These are phyloP conservation scores for Pestalotiopsis sp. DNA, from an alignment of 2,329 filamentous ascomycete species.

Conservation along the genomic window DNA sequence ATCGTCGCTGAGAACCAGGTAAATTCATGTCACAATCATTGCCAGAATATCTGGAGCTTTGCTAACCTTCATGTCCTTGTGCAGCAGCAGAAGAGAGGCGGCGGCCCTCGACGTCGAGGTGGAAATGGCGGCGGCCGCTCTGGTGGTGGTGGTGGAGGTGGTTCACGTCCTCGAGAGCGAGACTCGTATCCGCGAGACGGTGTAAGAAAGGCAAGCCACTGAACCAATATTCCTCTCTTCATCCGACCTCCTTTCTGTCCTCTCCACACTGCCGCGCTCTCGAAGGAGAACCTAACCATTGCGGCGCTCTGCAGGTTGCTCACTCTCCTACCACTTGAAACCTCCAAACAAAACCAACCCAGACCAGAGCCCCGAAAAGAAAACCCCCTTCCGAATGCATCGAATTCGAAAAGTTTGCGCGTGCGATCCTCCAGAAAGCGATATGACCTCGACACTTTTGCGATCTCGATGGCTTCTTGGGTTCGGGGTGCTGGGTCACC, in stretches of 20 bases:
- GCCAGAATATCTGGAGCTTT: too few species aligned
- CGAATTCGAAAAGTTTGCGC: background rate
- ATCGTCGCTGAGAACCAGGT: conserved; percentile 38
- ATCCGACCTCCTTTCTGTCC: background rate
- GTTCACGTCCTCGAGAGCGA: conserved; percentile 39
- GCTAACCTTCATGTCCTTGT: conserved; percentile 15
- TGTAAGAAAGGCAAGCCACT: conserved; percentile 77
- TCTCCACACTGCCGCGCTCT: conserved; percentile 17
- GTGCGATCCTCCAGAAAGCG: background rate
- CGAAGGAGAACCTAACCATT: background rate
- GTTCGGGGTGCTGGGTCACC: conserved; percentile 3
- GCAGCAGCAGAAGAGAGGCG: conserved; percentile 29
- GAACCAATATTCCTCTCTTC: conserved; percentile 10
- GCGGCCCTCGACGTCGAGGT: conserved; percentile 29
- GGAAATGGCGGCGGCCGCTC: conserved; percentile 23
- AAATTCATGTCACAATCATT: conserved; percentile 13
- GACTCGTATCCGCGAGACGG: conserved; percentile 72
- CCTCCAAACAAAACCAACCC: background rate
- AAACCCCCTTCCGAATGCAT: background rate
- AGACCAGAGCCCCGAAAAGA: background rate
- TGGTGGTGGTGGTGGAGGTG: conserved; percentile 13
- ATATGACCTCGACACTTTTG: conserved; percentile 16
- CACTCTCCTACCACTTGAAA: conserved; percentile 4
- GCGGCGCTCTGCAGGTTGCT: conserved; percentile 10
- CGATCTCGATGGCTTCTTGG: conserved; percentile 11